phyloP scores from a whole-genome alignment of 768 basidiomycete genomes.

The Jaapia argillacea region DNA sequence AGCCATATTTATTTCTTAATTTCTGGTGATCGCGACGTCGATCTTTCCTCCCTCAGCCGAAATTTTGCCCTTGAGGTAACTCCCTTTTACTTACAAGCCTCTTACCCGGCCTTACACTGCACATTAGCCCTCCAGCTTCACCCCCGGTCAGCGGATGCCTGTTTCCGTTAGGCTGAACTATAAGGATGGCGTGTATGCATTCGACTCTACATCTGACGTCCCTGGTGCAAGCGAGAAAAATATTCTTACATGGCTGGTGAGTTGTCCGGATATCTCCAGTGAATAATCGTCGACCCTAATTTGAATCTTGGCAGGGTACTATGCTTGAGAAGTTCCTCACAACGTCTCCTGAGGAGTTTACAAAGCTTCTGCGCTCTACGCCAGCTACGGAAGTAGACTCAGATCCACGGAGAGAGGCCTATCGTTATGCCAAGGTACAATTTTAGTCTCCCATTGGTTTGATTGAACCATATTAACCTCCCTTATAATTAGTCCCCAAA shows the following conservation, averaged over 20 bases:
- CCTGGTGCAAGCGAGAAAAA: slow-evolving; percentile 44
- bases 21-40: slow-evolving; percentile 58
- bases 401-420: slow-evolving; percentile 53
- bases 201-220: slow-evolving; percentile 43
- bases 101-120: background rate
- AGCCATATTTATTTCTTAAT: slow-evolving; percentile 84
- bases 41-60: slow-evolving; percentile 49
- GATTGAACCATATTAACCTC: too few relatives aligned
- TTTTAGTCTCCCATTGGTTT: slow-evolving; percentile 2
- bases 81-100: slow-evolving; percentile 1
- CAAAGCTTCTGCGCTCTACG: slow-evolving; percentile 35
- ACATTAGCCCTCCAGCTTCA: slow-evolving; percentile 50
- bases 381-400: slow-evolving; percentile 16
- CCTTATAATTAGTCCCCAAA: slow-evolving; percentile 31
- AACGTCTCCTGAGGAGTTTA: slow-evolving; percentile 51
- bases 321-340: slow-evolving; percentile 88
- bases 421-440: slow-evolving; percentile 77
- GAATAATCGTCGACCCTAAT: background rate
- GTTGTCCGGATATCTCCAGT: slow-evolving; percentile 12
- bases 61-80: slow-evolving; percentile 52
- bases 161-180: slow-evolving; percentile 57
- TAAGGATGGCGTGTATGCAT: slow-evolving; percentile 54
- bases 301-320: slow-evolving; percentile 47
- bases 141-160: slow-evolving; percentile 72
- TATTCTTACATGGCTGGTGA: slow-evolving; percentile 67